These are phyloP conservation scores for Diatrype stigma DNA, from an alignment of 2,329 filamentous ascomycete genomes.

Conservation along the genomic window DNA sequence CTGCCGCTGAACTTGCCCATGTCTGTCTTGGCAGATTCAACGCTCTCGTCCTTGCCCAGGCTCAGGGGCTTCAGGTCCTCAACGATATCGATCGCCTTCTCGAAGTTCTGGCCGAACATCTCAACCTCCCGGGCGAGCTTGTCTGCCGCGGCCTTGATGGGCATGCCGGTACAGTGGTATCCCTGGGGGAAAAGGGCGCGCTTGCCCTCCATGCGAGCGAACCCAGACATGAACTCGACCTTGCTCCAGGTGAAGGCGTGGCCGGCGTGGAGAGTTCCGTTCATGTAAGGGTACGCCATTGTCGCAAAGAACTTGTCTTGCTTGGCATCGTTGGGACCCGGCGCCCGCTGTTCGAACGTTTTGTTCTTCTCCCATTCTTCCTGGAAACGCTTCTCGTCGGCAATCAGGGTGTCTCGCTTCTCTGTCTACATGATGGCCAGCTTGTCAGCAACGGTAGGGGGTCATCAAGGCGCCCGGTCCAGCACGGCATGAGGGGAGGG, in stretches of 20 bases:
- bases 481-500: neutral
- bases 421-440: conserved; percentile 52
- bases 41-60: neutral
- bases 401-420: conserved; percentile 78
- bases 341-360: conserved; percentile 79
- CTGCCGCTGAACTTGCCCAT: conserved; percentile 87
- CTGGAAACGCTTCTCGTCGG: conserved; percentile 90
- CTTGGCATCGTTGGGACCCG: conserved; percentile 77
- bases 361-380: conserved; percentile 71
- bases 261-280: conserved; percentile 82
- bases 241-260: conserved; percentile 92
- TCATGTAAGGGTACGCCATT: conserved; percentile 51
- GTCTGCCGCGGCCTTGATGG: conserved; percentile 95
- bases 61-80: neutral
- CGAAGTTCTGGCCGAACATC: conserved; percentile 67
- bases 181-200: conserved; percentile 83
- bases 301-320: conserved; percentile 82
- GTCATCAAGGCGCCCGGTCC: neutral
- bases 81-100: conserved; percentile 16
- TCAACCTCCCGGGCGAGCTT: conserved; percentile 88
- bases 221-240: conserved; percentile 86
- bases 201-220: conserved; percentile 87
- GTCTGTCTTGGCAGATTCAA: conserved; percentile 40
- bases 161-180: conserved; percentile 96
- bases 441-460: neutral